Base-by-base conservation (phyloP, 2,329 filamentous ascomycete species). In the Coniosporium tulheliwenetii region DNA sequence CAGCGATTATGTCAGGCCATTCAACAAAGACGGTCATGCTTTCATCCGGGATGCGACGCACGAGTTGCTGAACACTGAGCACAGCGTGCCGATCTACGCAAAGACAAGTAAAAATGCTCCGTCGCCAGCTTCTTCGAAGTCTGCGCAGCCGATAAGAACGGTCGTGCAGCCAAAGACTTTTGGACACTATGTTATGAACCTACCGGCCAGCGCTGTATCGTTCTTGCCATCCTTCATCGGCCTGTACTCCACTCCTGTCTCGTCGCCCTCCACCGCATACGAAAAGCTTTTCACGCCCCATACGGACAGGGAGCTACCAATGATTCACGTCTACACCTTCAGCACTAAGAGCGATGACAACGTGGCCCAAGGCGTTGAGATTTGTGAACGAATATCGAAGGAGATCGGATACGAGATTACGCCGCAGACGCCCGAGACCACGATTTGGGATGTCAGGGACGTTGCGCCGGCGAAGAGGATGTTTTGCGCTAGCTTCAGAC, bases 131-230 rank as follows among this genome's bases (percentile, higher is more conserved):
- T 49, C 52, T 5, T 31, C 39, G 2, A 36, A 38, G 8, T 45
- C 36, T 29, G 33, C 50, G 4, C 55, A 57, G 10, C 51, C 51
- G n/a, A 45, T 51, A 19, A 57, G 60, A 43, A 62, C 54, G 0
- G 43, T 68, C 13, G 41, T 50, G 9, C 68, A 86, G 37, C 89
- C 89, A 2, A 70, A 71, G 2, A 79, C 79, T 32, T 84, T 96
- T 56, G 73, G 78, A n/a, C 91, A 96, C 65, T 98, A 87, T 58
- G 82, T 96, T 48, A 95, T 98, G 85, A 98, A 98, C 62, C 79
- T 98, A 12, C 91, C 91, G 1, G 91, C 87, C 1, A 82, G 78
- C 1, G 89, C 91, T 1, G 79, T 91, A 44, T 79, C 82, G 43
- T 98, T 98, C 57, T 70, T 95, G 52, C 66, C 75, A 29, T 66